Percentiles rank a stretch among this genome's conserved stretches.
Evolutionary conservation across 495 filamentous ascomycete genomes (phyloP).

Genomic region (Aspergillus leporis): DNA sequence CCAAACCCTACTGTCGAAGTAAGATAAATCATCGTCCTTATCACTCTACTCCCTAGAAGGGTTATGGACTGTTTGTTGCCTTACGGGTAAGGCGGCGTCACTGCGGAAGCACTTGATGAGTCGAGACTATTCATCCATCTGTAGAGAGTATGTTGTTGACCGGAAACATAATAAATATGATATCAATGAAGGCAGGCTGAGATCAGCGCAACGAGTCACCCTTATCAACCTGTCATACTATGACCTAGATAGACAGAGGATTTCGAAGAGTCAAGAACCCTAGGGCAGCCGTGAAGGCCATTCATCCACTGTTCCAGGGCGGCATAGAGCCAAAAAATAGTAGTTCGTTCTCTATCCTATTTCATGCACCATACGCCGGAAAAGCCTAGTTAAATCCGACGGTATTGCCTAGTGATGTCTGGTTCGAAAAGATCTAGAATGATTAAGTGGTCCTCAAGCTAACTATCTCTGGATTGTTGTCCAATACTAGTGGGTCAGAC

Average conservation of each 20-base stretch:
- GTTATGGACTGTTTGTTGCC: background rate
- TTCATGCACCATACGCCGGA: background rate
- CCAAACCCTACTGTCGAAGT: no score
- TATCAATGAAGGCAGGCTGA: background rate
- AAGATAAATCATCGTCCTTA: no score
- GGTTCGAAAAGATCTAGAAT: background rate
- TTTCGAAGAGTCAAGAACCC: background rate
- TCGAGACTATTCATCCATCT: no score
- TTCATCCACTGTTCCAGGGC: background rate
- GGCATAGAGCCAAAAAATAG: background rate
- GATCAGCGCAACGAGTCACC: background rate
- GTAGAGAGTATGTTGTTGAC: no score
- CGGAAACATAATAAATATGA: no score
- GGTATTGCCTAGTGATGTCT: background rate
- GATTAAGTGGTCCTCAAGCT: background rate
- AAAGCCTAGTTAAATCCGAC: background rate
- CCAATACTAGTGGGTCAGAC: background rate
- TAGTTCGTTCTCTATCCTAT: background rate
- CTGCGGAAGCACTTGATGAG: background rate
- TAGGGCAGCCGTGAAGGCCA: background rate
- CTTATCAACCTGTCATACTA: background rate
- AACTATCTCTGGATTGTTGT: background rate
- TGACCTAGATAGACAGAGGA: background rate
- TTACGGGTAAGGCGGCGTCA: background rate
- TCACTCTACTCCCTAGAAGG: no score